Conservation (phyloP, 768 basidiomycete species). For the Termitomyces eurrhizus region DNA sequence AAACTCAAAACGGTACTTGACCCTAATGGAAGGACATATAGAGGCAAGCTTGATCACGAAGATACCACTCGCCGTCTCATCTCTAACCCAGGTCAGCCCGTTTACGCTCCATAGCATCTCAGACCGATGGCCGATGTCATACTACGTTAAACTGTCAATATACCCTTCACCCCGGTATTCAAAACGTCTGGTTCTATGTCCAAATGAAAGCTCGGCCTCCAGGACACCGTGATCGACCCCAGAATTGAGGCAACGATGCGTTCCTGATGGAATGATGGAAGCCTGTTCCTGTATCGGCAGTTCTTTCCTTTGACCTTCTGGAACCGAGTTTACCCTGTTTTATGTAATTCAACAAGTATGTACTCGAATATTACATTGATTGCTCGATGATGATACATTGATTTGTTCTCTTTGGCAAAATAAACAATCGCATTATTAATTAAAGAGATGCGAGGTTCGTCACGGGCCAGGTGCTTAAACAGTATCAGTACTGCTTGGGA, state of each 20-base stretch:
- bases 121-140: neutral
- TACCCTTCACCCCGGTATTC: neutral
- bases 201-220: neutral
- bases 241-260: neutral
- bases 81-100: conserved; percentile 26
- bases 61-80: conserved; percentile 7
- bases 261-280: neutral
- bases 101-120: conserved; percentile 33
- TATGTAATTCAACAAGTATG: neutral
- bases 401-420: conserved; percentile 7
- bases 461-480: conserved; percentile 65
- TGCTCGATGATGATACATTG: conserved; percentile 14
- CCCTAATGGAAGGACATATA: conserved; percentile 48
- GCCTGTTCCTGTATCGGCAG: neutral
- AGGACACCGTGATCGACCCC: neutral
- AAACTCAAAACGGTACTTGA: conserved; percentile 60
- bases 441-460: conserved; percentile 62
- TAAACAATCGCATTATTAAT: conserved; percentile 27
- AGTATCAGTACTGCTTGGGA: conserved; percentile 6
- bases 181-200: neutral
- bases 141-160: neutral
- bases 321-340: neutral
- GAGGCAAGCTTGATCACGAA: conserved; percentile 24
- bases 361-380: neutral
- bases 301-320: neutral